Conservation (phyloP, 129 eudicot genomes). For the Solidago caesia region DNA sequence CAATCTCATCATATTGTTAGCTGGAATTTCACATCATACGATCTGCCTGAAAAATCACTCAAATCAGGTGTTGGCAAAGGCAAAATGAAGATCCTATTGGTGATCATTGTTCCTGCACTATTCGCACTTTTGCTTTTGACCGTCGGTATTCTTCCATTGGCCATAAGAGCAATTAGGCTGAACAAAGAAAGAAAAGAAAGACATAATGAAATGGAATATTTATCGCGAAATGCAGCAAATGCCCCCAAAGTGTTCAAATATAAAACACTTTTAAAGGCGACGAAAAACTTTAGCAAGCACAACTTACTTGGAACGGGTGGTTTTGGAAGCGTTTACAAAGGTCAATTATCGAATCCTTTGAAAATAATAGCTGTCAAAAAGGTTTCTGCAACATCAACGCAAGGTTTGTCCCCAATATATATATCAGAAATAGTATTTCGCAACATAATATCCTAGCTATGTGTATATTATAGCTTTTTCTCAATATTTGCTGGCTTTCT, state of each 20-base stretch:
- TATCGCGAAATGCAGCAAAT: slow-evolving; percentile 46
- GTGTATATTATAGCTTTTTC: too few relatives aligned
- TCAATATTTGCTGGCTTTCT: too few relatives aligned
- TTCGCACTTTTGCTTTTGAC: slow-evolving; percentile 22
- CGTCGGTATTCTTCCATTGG: slow-evolving; percentile 19
- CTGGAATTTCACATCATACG: slow-evolving; percentile 55
- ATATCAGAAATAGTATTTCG: background rate
- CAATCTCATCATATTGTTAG: slow-evolving; percentile 50
- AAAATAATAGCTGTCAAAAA: slow-evolving; percentile 59
- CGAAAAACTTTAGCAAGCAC: slow-evolving; percentile 49
- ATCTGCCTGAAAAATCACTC: slow-evolving; percentile 43
- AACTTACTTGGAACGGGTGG: slow-evolving; percentile 69
- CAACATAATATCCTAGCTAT: background rate
- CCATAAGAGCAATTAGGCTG: slow-evolving; percentile 28
- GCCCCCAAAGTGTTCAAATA: slow-evolving; percentile 57
- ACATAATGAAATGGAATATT: slow-evolving; percentile 45
- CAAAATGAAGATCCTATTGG: slow-evolving; percentile 25
- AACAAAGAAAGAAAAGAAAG: slow-evolving; percentile 34
- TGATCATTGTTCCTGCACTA: slow-evolving; percentile 37
- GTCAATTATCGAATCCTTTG: slow-evolving; percentile 34
- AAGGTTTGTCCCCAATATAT: slow-evolving; percentile 37
- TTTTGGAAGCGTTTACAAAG: slow-evolving; percentile 72
- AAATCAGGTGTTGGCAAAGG: slow-evolving; percentile 12
- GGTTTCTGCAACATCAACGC: slow-evolving; percentile 60
- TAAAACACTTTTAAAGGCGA: slow-evolving; percentile 55